phyloP scores from a whole-genome alignment of 2,329 filamentous ascomycete genomes.

The Fusarium praegraminearum region DNA sequence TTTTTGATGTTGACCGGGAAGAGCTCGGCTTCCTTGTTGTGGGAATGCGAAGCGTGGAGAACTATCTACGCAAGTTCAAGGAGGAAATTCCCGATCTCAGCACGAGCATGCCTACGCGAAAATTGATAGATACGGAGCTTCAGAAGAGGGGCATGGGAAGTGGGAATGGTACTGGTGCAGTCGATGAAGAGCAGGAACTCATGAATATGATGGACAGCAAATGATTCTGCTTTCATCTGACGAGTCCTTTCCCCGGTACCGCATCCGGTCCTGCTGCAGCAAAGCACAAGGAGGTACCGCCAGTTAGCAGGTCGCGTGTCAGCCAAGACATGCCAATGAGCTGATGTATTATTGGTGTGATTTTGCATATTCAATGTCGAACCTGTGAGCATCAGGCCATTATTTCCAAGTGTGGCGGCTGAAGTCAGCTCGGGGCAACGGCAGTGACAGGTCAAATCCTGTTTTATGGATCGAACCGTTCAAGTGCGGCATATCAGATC shows the following conservation, averaged over 20 bases:
- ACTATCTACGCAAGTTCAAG: constrained; percentile 72
- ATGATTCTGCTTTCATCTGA: constrained; percentile 32
- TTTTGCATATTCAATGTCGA: constrained; percentile 12
- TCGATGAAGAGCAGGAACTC: constrained; percentile 59
- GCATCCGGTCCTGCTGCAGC: constrained; percentile 21
- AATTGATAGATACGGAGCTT: constrained; percentile 70
- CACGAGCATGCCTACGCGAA: constrained; percentile 67
- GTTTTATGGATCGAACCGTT: constrained; percentile 6
- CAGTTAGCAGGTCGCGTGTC: constrained; percentile 23
- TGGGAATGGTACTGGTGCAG: constrained; percentile 41
- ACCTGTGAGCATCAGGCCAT: constrained; percentile 42
- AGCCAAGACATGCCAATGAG: constrained; percentile 34
- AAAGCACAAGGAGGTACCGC: constrained; percentile 10
- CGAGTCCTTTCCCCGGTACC: constrained; percentile 11
- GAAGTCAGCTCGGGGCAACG: constrained; percentile 5
- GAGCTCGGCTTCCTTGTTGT: constrained; percentile 94
- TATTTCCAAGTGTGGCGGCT: constrained; percentile 10
- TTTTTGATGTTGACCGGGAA: constrained; percentile 95
- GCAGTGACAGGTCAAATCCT: constrained; percentile 12
- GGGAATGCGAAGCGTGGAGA: constrained; percentile 81
- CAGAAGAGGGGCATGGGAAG: constrained; percentile 60
- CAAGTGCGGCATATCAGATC: constrained; percentile 7
- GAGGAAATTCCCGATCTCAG: constrained; percentile 64
- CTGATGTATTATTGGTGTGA: constrained; percentile 16
- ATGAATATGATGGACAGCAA: constrained; percentile 56